Conservation (phyloP, 2,329 filamentous ascomycete species). For the Fusarium sp. region DNA sequence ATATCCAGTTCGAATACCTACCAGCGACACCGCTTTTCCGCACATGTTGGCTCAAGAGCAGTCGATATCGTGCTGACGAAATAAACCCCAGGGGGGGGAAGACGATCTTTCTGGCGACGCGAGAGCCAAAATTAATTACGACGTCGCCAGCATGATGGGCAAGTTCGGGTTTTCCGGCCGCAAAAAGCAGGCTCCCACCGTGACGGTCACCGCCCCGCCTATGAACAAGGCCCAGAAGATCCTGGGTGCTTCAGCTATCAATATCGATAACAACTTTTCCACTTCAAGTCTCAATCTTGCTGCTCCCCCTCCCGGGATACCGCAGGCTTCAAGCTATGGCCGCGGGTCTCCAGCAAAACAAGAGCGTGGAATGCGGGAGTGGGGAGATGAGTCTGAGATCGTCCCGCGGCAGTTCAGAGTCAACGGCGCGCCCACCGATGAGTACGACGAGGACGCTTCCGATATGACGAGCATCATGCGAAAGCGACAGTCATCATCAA, state of each 20-base stretch:
- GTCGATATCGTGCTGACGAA: conserved; percentile 34
- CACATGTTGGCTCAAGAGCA: conserved; percentile 41
- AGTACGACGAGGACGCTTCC: conserved; percentile 48
- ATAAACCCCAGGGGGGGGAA: conserved; percentile 37
- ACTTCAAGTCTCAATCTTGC: conserved; percentile 39
- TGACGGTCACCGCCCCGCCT: conserved; percentile 43
- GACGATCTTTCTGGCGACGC: conserved; percentile 21
- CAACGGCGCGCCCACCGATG: conserved; percentile 30
- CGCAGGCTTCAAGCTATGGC: conserved; percentile 14
- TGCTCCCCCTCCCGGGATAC: conserved; percentile 21
- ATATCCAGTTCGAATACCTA: not conserved
- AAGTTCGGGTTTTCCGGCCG: conserved; percentile 46
- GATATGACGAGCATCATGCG: conserved; percentile 58
- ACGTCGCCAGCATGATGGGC: conserved; percentile 38
- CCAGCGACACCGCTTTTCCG: conserved; percentile 22
- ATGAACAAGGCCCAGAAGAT: conserved; percentile 46
- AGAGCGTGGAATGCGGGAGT: conserved; percentile 35
- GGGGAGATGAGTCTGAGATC: conserved; percentile 45
- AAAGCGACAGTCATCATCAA: conserved; percentile 64
- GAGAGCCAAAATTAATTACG: conserved; percentile 8
- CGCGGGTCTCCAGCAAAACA: conserved; percentile 21
- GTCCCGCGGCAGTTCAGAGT: conserved; percentile 40
- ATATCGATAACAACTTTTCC: conserved; percentile 42
- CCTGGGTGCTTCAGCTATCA: conserved; percentile 42
- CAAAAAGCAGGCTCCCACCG: conserved; percentile 46